Evolutionary conservation across 495 filamentous ascomycete genomes (phyloP), one percentile per base, ranked within the genome.

Genomic region (Chaetomium fimeti): DNA sequence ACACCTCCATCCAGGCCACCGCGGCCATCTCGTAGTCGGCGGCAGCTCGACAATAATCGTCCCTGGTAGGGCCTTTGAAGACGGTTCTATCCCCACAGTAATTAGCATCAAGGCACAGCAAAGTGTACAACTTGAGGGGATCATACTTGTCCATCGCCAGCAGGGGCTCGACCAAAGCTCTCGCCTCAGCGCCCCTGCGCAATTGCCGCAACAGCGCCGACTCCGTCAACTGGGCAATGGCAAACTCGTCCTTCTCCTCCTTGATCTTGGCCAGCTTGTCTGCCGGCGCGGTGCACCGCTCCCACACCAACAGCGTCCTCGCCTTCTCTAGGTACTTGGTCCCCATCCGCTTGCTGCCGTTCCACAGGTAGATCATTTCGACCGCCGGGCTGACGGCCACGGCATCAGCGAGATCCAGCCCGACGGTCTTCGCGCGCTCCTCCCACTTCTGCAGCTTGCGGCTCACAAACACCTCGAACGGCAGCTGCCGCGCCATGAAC

Each of bases 351-450:
- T 90, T 95, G 48, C 79, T 79, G 2, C 89, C 89, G 64, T 85
- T 92, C 94, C 94, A 98, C 69, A 98, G 86, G 74, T 93, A 96
- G n/a, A 90, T 87, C 92, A 98, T 97, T 77, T 98, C 94, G 70
- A 92, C 87, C 2, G 91, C 74, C 0, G 94, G 95, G 66, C 88
- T 89, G 9, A 93, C 86, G 24, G 92, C 92, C 29, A 96, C 81
- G 2, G 88, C 92, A 67, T 98, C 93, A 3, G 90, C 83, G 8
- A 97, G 78, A 15, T 88, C 83, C 25, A 93, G 76, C 3, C 82
- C 79, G 76, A 86, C 84, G 28, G 84, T 80, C 65, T 87, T 87
- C 15, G 91, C 88, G 18, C 93, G 83, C 25, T 88, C 84, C 69
- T 95, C 89, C 93, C 92, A 97, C 78, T 96, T 97, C 56, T 85